Base-by-base conservation (phyloP, 108 stramenopile species). In the Pseudonitzschia multiseries region DNA sequence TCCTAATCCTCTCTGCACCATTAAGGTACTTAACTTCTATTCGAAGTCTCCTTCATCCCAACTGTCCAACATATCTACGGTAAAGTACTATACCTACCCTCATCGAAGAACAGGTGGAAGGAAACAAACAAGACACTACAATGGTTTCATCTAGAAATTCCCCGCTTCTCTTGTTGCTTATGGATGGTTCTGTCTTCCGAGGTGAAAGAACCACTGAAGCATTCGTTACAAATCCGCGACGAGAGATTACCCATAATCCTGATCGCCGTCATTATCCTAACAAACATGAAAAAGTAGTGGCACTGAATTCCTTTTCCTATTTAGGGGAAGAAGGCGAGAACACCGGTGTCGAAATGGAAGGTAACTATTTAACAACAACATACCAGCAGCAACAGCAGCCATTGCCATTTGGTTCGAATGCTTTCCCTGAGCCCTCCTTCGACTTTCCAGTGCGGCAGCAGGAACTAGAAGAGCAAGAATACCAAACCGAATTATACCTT, bases 171-270 rank as follows among this genome's bases (percentile, higher is more conserved):
- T 33, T 62, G 61, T 40, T 62, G 32, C 33, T 62, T 40, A 32
- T 62, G 61, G 61, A 62, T 62, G 61, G 61, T 33, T n/a, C 29
- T 62, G 14, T 62, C 32, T 62, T 62, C n/a, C 61, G 20, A n/a
- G 32, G 61, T 9, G 61, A 62, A 31, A 62, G 61, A 6, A 20
- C 61, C n/a, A 29, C 61, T 12, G 36, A 33, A 13, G 61, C 61
- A 15, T 62, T 62, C 29, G 18, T 62, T 17, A 33, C 31, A 62
- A 13, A 62, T 8, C 9, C 32, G 32, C 61, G 13, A 21, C 28
- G 54, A 26, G 10, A 24, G 10, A 10, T 56, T 3, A 12, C 10
- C 2, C 24, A 26, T 26, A 20, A 10, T 20, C 24, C 9, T 10
- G 54, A 62, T 40, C 24, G 57, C 29, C 27, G 24, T 9, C 29